Evolutionary conservation across 2,329 filamentous ascomycete genomes (phyloP).

Genomic region (Aspergillus brasiliensis): DNA sequence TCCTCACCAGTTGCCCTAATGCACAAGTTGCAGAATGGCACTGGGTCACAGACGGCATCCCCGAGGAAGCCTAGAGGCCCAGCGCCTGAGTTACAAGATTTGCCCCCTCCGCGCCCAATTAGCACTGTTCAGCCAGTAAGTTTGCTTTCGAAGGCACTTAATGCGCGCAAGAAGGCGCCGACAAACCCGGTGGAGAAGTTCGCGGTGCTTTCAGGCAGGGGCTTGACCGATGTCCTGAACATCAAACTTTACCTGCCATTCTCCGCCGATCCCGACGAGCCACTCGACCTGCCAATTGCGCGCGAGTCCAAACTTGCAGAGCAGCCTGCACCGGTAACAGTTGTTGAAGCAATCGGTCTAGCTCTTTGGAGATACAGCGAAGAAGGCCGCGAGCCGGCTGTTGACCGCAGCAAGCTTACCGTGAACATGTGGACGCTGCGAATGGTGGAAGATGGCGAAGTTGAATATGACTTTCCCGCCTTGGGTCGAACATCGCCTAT

Average conservation of each 20-base stretch:
- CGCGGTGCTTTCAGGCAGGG: slow-evolving; percentile 61
- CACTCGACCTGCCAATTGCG: slow-evolving; percentile 60
- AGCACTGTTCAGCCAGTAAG: slow-evolving; percentile 61
- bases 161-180: slow-evolving; percentile 57
- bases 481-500: slow-evolving; percentile 60
- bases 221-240: slow-evolving; percentile 62
- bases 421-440: slow-evolving; percentile 66
- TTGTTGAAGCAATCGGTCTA: slow-evolving; percentile 65
- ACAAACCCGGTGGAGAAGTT: slow-evolving; percentile 65
- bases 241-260: slow-evolving; percentile 66
- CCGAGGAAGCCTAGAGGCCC: slow-evolving; percentile 54
- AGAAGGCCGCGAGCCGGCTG: slow-evolving; percentile 56
- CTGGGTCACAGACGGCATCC: slow-evolving; percentile 44
- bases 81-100: slow-evolving; percentile 55
- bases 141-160: slow-evolving; percentile 59
- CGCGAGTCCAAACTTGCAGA: slow-evolving; percentile 58
- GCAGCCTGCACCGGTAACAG: slow-evolving; percentile 53
- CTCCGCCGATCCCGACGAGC: slow-evolving; percentile 57
- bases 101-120: slow-evolving; percentile 64
- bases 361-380: slow-evolving; percentile 64
- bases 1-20: slow-evolving; percentile 53
- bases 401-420: slow-evolving; percentile 56
- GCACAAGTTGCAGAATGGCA: slow-evolving; percentile 39
- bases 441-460: slow-evolving; percentile 69
- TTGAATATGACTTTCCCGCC: slow-evolving; percentile 67